Percentiles rank a stretch among this genome's conserved stretches.
Conservation (phyloP, 1,284 basidiomycete species). For the Tremellales sp. region DNA sequence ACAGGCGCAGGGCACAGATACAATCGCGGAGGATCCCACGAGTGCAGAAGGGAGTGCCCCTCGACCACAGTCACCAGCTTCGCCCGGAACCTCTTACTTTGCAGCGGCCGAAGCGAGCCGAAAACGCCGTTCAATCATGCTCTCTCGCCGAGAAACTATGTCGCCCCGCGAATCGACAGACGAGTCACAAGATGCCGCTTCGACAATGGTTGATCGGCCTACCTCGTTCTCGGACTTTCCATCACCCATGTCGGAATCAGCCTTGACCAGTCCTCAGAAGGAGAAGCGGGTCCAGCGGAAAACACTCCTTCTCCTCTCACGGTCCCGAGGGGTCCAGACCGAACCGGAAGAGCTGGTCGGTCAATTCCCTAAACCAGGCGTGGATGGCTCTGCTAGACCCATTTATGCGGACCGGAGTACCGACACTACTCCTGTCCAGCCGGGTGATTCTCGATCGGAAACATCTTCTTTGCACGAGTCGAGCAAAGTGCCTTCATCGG, state of each 20-base stretch:
- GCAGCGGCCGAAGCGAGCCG: slow-evolving; percentile 23
- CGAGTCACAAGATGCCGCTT: slow-evolving; percentile 19
- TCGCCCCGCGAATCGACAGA: slow-evolving; percentile 25
- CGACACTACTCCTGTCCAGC: slow-evolving; percentile 10
- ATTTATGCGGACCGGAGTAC: slow-evolving; percentile 1
- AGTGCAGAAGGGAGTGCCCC: slow-evolving; percentile 11
- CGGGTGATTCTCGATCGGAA: slow-evolving; percentile 25
- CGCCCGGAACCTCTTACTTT: slow-evolving; percentile 33
- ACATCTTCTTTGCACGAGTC: slow-evolving; percentile 32
- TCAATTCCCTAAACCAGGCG: neutral
- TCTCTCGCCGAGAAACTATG: slow-evolving; percentile 18
- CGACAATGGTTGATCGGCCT: slow-evolving; percentile 18
- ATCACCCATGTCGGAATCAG: slow-evolving; percentile 25
- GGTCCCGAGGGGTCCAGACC: slow-evolving; percentile 70
- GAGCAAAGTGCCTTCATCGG: slow-evolving; percentile 2
- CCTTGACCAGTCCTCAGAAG: slow-evolving; percentile 6
- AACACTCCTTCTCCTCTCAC: slow-evolving; percentile 59
- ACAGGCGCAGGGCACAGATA: slow-evolving; percentile 28
- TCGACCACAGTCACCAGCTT: slow-evolving; percentile 21
- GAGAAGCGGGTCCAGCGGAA: slow-evolving; percentile 32
- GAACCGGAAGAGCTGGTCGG: slow-evolving; percentile 48
- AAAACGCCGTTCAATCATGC: slow-evolving; percentile 38
- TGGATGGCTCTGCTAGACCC: no score
- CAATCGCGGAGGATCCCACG: slow-evolving; percentile 33
- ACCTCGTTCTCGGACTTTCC: slow-evolving; percentile 9